Base-by-base conservation (phyloP, 805 yeast species). In the Candida jianshihensis region DNA sequence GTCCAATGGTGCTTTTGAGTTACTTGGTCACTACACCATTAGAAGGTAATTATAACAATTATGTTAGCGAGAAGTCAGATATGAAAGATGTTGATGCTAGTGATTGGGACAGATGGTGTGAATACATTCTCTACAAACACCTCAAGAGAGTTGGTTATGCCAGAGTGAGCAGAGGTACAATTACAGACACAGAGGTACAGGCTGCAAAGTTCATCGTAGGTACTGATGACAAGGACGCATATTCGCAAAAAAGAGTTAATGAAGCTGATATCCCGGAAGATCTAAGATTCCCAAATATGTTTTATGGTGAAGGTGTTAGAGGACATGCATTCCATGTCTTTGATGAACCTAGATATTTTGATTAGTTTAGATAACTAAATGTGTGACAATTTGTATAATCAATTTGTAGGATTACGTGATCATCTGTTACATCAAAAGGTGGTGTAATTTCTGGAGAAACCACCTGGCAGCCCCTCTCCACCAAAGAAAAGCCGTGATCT, bases 21-120 rank as follows among this genome's bases (percentile, higher is more conserved):
- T 92, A 92, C 56, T 68, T 92, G 56, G 97, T 92, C 14, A 86
- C 96, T 2, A 75, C 72, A 25, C 97, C 98, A 11, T 64, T 75
- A 33, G 73, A 80, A 56, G 97, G 97, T 10, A 90, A 92, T 61
- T 90, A 90, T 68, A 81, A 85, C 63, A 88, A 88, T 2, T 87
- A 87, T 60, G 96, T 89, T 15, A 79, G 94, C 51, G 83, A 81
- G 34, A 60, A 66, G 46, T 78, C 90, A 2, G 84, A 95, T 22
- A 86, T 92, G 90, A 76, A 80, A 51, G 98, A 92, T 58, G 88
- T 92, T 44, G 98, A 92, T 58, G 81, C 89, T 30, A 68, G 81
- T 7, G 97, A 90, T 57, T 85, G 89, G 79, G 98, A 92, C 55
- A 77, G 98, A 64, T 92, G 98, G 98, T 92, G 98, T 63, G 95